These are phyloP conservation scores for Aspergillus melleus DNA, from an alignment of 2,329 filamentous ascomycete genomes.

Conservation along the genomic window DNA sequence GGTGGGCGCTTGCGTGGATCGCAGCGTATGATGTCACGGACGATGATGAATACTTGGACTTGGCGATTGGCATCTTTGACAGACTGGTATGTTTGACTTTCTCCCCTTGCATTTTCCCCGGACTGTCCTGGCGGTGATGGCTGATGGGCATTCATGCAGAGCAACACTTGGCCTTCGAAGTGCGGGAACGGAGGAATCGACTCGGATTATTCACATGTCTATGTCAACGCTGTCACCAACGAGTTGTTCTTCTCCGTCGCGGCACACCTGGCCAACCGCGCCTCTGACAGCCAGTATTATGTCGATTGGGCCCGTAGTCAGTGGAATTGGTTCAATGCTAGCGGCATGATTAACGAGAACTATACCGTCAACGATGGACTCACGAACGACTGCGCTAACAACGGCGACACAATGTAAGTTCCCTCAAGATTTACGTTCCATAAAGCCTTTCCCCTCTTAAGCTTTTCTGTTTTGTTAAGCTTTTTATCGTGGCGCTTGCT, in stretches of 20 bases:
- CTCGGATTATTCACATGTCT: constrained; percentile 48
- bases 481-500: no score
- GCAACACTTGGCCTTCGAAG: constrained; percentile 43
- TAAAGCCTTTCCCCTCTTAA: no score
- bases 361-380: constrained; percentile 58
- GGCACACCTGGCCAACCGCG: constrained; percentile 57
- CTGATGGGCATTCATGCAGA: constrained; percentile 16
- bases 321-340: constrained; percentile 53
- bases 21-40: constrained; percentile 55
- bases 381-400: constrained; percentile 52
- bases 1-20: constrained; percentile 57
- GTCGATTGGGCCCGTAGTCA: constrained; percentile 48
- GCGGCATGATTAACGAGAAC: constrained; percentile 49
- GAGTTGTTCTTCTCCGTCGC: constrained; percentile 58
- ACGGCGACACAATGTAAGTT: constrained; percentile 34
- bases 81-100: constrained; percentile 37
- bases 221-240: constrained; percentile 58
- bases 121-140: neutral
- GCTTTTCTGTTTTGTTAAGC: no score
- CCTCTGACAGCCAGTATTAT: constrained; percentile 40
- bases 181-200: constrained; percentile 50
- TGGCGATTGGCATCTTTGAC: constrained; percentile 52
- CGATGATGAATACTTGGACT: constrained; percentile 45
- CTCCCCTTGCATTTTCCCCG: neutral
- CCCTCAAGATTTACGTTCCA: no score